Percentiles rank a stretch among this genome's conserved stretches.
These are phyloP conservation scores for Litchi chinensis DNA, from an alignment of 345 rosid species.

Conservation along the genomic window DNA sequence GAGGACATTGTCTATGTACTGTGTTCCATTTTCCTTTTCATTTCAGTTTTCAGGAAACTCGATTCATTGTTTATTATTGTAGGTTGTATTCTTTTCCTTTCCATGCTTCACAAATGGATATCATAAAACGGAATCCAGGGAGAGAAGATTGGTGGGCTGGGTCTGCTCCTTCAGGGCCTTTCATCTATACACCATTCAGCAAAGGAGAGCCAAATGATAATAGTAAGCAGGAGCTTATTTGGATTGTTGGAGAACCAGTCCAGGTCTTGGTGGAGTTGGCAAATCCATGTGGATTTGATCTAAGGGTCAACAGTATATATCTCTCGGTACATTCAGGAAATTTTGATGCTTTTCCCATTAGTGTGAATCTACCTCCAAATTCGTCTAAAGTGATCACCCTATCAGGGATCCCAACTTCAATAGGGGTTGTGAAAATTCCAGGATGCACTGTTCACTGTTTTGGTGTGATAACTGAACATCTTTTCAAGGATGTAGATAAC, in stretches of 20 bases:
- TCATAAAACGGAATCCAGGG: slow-evolving; percentile 79
- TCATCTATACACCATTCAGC: slow-evolving; percentile 97
- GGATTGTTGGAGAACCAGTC: slow-evolving; percentile 98
- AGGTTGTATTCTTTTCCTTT: slow-evolving; percentile 90
- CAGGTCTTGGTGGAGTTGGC: slow-evolving; percentile 99
- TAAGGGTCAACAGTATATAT: slow-evolving; percentile 92
- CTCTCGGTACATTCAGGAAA: slow-evolving; percentile 84
- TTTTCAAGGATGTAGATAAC: slow-evolving; percentile 90
- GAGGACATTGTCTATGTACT: background rate
- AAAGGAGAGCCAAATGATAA: slow-evolving; percentile 78
- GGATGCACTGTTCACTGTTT: slow-evolving; percentile 96
- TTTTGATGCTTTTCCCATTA: slow-evolving; percentile 92
- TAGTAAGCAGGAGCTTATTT: slow-evolving; percentile 80
- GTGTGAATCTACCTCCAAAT: slow-evolving; percentile 87
- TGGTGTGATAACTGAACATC: slow-evolving; percentile 95
- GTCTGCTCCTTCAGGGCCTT: slow-evolving; percentile 97
- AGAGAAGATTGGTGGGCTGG: slow-evolving; percentile 99
- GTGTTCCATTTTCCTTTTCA: slow-evolving; percentile 5
- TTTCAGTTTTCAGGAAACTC: background rate
- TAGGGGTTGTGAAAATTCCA: slow-evolving; percentile 74
- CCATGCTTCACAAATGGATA: slow-evolving; percentile 78
- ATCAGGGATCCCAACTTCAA: slow-evolving; percentile 92
- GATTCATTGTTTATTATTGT: slow-evolving; percentile 23
- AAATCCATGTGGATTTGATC: slow-evolving; percentile 94
- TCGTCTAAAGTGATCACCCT: slow-evolving; percentile 94